These are phyloP conservation scores for Malus hybrid DNA, from an alignment of 331 rosid species.

Conservation along the genomic window DNA sequence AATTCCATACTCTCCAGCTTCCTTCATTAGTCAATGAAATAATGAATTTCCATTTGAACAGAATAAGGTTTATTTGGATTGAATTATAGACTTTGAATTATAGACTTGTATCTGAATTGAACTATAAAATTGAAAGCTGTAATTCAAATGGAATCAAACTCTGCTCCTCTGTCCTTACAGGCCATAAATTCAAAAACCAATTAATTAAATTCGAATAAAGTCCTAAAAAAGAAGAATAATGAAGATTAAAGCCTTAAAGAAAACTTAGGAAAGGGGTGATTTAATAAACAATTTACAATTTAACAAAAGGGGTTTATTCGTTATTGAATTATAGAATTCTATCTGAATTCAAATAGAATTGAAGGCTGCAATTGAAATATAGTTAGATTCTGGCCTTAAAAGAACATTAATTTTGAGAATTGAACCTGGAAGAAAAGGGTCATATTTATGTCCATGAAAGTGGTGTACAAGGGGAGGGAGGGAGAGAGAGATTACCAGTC, in stretches of 20 bases:
- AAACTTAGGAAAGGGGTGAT: neutral
- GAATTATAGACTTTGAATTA: no score
- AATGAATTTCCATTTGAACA: neutral
- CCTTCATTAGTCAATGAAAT: neutral
- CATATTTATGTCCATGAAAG: neutral
- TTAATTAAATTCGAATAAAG: neutral
- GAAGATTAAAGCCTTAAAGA: neutral
- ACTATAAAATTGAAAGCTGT: neutral
- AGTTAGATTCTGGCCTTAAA: neutral
- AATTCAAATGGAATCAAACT: neutral
- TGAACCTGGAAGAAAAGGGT: neutral
- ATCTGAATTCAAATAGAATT: neutral
- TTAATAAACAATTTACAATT: no score
- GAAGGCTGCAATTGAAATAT: neutral
- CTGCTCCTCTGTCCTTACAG: neutral
- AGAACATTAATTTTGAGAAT: neutral
- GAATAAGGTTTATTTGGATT: neutral
- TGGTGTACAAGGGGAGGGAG: no score
- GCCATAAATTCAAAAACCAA: neutral
- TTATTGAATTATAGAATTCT: no score
- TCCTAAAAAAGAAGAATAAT: neutral
- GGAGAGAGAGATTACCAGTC: constrained; percentile 51
- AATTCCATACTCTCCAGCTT: neutral
- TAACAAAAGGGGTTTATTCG: no score
- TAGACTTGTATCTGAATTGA: neutral